Percentiles rank a stretch among this genome's conserved stretches.
phyloP scores from a whole-genome alignment of 1,284 basidiomycete species.

The Cutaneotrichosporon cutaneum region DNA sequence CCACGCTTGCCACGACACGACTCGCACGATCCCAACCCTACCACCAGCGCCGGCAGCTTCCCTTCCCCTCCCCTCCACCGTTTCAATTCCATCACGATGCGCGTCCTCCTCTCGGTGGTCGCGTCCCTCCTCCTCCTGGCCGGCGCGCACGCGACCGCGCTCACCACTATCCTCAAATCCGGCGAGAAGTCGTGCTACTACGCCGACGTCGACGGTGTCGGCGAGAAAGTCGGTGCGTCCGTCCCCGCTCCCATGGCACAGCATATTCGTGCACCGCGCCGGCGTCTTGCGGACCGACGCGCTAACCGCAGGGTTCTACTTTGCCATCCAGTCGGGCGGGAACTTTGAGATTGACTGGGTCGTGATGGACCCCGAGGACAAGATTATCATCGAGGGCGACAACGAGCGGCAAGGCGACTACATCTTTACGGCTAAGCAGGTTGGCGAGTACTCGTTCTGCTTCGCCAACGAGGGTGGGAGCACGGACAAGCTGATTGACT shows the following conservation, averaged over 20 bases:
- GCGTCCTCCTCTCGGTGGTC: slow-evolving; percentile 13
- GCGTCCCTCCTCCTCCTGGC: slow-evolving; percentile 25
- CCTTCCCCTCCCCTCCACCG: neutral
- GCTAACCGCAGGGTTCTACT: slow-evolving; percentile 55
- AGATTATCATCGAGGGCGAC: slow-evolving; percentile 77
- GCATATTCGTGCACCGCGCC: too few species aligned
- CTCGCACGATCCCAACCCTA: neutral
- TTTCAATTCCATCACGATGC: slow-evolving; percentile 7
- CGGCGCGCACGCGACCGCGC: slow-evolving; percentile 59
- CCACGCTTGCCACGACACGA: neutral
- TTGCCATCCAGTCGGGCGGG: slow-evolving; percentile 88
- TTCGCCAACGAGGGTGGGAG: slow-evolving; percentile 95
- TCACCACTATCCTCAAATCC: slow-evolving; percentile 81
- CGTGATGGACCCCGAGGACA: slow-evolving; percentile 84
- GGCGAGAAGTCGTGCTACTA: slow-evolving; percentile 93
- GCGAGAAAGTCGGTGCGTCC: slow-evolving; percentile 52
- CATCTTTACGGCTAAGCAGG: slow-evolving; percentile 85
- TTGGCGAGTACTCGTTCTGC: slow-evolving; percentile 97
- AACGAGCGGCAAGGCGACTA: slow-evolving; percentile 94
- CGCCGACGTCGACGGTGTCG: slow-evolving; percentile 76
- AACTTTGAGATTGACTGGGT: slow-evolving; percentile 96
- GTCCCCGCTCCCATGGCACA: too few species aligned
- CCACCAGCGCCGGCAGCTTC: neutral
- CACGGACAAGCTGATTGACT: slow-evolving; percentile 88
- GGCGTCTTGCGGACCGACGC: neutral